Evolutionary conservation across 257 asterid species (phyloP), one percentile per base, ranked within the genome.

Genomic region (Mentha longifolia): DNA sequence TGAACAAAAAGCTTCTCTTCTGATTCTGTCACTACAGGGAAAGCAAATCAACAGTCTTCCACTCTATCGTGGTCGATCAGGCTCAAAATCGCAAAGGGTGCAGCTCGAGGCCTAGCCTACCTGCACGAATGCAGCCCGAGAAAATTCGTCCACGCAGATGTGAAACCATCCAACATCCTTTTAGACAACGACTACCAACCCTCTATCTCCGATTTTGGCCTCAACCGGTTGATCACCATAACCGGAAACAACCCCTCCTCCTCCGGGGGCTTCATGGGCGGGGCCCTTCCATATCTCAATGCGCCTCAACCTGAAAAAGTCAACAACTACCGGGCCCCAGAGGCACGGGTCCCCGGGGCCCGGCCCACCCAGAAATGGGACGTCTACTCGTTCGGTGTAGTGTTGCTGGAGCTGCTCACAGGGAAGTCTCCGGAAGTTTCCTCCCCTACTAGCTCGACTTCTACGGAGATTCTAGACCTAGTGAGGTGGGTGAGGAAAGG

Each of bases 281-380:
- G 96, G 4, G 92, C 97, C 41, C 90, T 91, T 13, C 92, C 97
- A 0, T 91, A 91, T 71, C 45, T 89, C 64, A 86, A 91, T 13
- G 82, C 84, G 0, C 63, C 90, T 46, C 95, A 81, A 57, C 76
- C 85, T 0, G 96, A 89, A 4, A 79, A 87, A 25, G 72, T 75
- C 1, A 88, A 91, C 85, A 81, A 78, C 76, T 91, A 94, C 67
- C 80, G 83, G 17, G 89, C 97, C 14, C 98, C 98, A 0, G 98
- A 94, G 67, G 95, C 96, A 16, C 88, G 95, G 51, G 54, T 80
- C 47, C 69, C 88, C 0, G 83, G 86, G 15, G 79, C 67, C 47
- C 78, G 91, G 19, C 97, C 98, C 3, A 89, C 96, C 45, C 98
- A 94, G 69, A 94, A 94, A 78, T 94, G 98, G 98, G 98, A 94